These are phyloP conservation scores for Ehretia macrophylla DNA, from an alignment of 257 asterid genomes.

Conservation along the genomic window DNA sequence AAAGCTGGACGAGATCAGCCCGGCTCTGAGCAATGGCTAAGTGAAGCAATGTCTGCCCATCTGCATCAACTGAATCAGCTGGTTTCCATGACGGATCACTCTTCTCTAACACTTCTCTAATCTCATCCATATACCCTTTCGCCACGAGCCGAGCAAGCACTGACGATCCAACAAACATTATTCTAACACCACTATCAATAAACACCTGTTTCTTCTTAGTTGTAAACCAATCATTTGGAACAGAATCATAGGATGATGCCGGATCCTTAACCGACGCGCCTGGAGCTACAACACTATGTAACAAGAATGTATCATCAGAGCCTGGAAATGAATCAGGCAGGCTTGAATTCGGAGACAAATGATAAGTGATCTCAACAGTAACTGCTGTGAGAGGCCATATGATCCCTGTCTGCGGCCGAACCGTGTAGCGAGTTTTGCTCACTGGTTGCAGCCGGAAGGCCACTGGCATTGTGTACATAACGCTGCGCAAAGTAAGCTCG, in stretches of 20 bases:
- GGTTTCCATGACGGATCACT: constrained; percentile 49
- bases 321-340: constrained; percentile 52
- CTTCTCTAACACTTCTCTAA: constrained; percentile 63
- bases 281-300: constrained; percentile 77
- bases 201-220: constrained; percentile 79
- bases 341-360: constrained; percentile 27
- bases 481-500: constrained; percentile 47
- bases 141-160: constrained; percentile 40
- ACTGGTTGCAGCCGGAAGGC: constrained; percentile 64
- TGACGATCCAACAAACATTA: constrained; percentile 63
- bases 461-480: constrained; percentile 87
- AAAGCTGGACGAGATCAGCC: constrained; percentile 68
- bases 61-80: constrained; percentile 46
- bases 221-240: constrained; percentile 75
- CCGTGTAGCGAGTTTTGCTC: constrained; percentile 40
- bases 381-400: constrained; percentile 53
- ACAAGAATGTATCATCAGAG: constrained; percentile 48
- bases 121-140: constrained; percentile 61
- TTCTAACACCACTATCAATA: constrained; percentile 59
- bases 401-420: constrained; percentile 66
- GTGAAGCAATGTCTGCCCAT: constrained; percentile 62
- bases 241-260: constrained; percentile 29
- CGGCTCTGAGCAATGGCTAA: constrained; percentile 54
- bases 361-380: constrained; percentile 51
- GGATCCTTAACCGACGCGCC: constrained; percentile 53